Conservation (phyloP, 2,329 filamentous ascomycete species). For the Monilinia fructigena region DNA sequence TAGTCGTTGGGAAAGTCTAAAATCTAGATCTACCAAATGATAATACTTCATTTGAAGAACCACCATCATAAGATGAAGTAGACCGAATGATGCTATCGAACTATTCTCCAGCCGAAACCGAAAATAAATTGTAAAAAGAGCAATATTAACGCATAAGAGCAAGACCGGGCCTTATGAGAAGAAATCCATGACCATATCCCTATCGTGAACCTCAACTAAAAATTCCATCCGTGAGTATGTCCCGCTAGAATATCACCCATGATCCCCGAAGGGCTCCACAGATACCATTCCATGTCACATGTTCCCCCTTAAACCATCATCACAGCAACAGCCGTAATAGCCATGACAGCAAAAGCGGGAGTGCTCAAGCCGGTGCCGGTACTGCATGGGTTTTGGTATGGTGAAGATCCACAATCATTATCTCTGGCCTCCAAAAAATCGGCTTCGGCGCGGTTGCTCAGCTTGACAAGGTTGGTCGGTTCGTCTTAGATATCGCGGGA, state of each 20-base stretch:
- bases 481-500: not conserved
- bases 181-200: not conserved
- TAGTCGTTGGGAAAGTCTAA: not conserved
- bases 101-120: not conserved
- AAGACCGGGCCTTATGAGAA: not conserved
- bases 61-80: not conserved
- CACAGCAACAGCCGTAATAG: not conserved
- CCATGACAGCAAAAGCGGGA: not conserved
- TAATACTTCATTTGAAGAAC: not conserved
- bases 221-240: not conserved
- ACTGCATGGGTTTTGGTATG: constrained; percentile 10
- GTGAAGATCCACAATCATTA: constrained; percentile 14
- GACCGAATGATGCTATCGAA: too few relatives aligned
- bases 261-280: not conserved
- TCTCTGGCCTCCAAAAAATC: not conserved
- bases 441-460: not conserved
- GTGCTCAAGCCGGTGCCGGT: constrained; percentile 1
- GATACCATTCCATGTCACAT: not conserved
- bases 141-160: not conserved
- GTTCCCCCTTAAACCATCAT: not conserved
- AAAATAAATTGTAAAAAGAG: not conserved
- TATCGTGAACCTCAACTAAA: not conserved
- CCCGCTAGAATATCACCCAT: not conserved
- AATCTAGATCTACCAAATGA: not conserved
- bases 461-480: not conserved